phyloP scores from a whole-genome alignment of 139 green algal species.

The Ulvella scutata region DNA sequence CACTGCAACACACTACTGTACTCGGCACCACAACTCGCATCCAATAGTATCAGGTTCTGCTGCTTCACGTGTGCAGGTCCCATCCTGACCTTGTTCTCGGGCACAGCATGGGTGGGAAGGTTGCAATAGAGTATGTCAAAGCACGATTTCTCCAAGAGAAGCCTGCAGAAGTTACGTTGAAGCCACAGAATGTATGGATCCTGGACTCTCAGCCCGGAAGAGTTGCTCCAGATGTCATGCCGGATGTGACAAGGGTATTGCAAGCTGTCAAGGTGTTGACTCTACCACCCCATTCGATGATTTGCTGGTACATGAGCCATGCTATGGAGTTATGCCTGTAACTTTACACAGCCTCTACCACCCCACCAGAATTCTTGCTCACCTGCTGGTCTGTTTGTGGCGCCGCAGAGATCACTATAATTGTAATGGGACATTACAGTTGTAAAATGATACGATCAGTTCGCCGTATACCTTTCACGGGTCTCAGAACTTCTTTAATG shows the following conservation, averaged over 20 bases:
- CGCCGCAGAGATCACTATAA: no score
- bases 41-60: not conserved
- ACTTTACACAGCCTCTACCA: no score
- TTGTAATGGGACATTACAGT: no score
- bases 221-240: constrained; percentile 7
- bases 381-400: no score
- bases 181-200: constrained; percentile 34
- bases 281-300: no score
- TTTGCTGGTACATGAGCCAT: no score
- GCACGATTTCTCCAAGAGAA: no score
- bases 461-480: no score
- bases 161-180: not conserved
- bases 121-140: constrained; percentile 39
- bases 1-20: not conserved
- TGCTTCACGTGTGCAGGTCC: not conserved
- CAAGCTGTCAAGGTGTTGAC: constrained; percentile 6
- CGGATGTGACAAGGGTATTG: constrained; percentile 21
- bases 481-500: no score
- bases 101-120: constrained; percentile 69
- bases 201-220: constrained; percentile 52
- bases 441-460: no score
- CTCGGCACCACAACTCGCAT: not conserved
- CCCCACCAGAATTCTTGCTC: no score
- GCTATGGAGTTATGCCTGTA: no score
- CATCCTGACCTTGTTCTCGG: constrained; percentile 30